phyloP scores from a whole-genome alignment of 2,329 filamentous ascomycete genomes.

The Periglandula ipomoeae region DNA sequence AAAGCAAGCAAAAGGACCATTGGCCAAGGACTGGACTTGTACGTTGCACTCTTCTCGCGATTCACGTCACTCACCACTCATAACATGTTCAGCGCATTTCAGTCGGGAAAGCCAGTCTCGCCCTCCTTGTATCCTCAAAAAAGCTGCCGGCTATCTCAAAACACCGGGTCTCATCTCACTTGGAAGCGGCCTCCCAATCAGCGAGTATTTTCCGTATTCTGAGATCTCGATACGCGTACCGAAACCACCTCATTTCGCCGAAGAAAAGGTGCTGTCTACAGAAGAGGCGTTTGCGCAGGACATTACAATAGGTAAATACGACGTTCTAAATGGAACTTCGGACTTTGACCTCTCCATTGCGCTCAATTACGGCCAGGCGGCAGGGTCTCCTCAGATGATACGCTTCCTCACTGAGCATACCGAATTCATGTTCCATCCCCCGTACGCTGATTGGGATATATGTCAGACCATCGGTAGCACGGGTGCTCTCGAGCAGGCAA shows the following conservation, averaged over 20 bases:
- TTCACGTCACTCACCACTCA: slow-evolving; percentile 28
- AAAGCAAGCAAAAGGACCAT: slow-evolving; percentile 72
- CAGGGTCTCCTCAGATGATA: slow-evolving; percentile 79
- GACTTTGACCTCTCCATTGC: slow-evolving; percentile 71
- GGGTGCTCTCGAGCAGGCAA: slow-evolving; percentile 70
- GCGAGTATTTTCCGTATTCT: slow-evolving; percentile 88
- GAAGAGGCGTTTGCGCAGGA: slow-evolving; percentile 49
- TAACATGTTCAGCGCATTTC: background rate
- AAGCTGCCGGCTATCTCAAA: slow-evolving; percentile 68
- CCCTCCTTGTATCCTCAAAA: slow-evolving; percentile 80
- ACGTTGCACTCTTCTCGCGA: too few relatives aligned
- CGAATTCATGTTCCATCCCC: slow-evolving; percentile 78
- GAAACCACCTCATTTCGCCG: slow-evolving; percentile 57
- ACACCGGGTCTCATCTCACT: slow-evolving; percentile 82
- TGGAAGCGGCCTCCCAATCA: slow-evolving; percentile 80
- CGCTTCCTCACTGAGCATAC: slow-evolving; percentile 93
- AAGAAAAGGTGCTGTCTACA: slow-evolving; percentile 54
- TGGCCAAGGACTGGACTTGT: slow-evolving; percentile 83
- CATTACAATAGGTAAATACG: slow-evolving; percentile 72
- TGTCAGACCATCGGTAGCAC: slow-evolving; percentile 81
- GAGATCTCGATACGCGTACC: slow-evolving; percentile 68
- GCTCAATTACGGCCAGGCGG: slow-evolving; percentile 87
- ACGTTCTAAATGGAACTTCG: slow-evolving; percentile 51
- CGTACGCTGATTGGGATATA: slow-evolving; percentile 84
- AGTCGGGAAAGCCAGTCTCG: slow-evolving; percentile 44